Evolutionary conservation across 768 basidiomycete genomes (phyloP), one percentile per base, ranked within the genome.

Genomic region (Saitozyma sp.): DNA sequence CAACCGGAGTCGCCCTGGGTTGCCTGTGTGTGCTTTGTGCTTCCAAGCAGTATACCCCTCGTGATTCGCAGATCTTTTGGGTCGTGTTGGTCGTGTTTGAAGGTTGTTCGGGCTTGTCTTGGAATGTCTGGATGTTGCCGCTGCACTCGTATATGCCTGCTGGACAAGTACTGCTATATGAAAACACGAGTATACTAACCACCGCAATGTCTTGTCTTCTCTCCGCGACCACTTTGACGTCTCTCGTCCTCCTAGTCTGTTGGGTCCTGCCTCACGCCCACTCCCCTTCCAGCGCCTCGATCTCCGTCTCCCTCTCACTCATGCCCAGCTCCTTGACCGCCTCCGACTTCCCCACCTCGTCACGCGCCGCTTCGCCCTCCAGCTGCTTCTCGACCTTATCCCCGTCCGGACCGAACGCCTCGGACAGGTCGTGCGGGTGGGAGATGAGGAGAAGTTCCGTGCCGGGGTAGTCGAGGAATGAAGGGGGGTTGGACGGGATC

Each of bases 251-350:
- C 46, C 46, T 14, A 6, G 46, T 48, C 19, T 17, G 14, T 48
- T 48, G 14, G 3, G 2, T 48, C 46, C 46, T 2, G 46, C 11
- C 45, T 65, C 55, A 76, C 9, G 70, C 70, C 75, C 75, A 76
- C 17, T 56, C 65, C 16, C 75, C 75, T 46, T 76, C 72, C 45
- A 76, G 53, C 37, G 75, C 75, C 52, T 74, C 72, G 37, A 70
- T 65, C 53, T 71, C 68, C 20, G 65, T 65, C 37, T 74, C 75
- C 48, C 53, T 54, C 51, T 76, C 68, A 56, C 62, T 70, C 68
- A 76, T 59, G 0, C 75, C 72, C 13, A 76, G 60, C 62, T 76
- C 75, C 50, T 74, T 74, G 55, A 76, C n/a, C 37, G 75, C 70
- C 9, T 58, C 70, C n/a, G 45, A 13, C 45, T 13, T 17, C 3